Evolutionary conservation across 2,329 filamentous ascomycete genomes (phyloP).

Genomic region (Xylariaceae sp.): DNA sequence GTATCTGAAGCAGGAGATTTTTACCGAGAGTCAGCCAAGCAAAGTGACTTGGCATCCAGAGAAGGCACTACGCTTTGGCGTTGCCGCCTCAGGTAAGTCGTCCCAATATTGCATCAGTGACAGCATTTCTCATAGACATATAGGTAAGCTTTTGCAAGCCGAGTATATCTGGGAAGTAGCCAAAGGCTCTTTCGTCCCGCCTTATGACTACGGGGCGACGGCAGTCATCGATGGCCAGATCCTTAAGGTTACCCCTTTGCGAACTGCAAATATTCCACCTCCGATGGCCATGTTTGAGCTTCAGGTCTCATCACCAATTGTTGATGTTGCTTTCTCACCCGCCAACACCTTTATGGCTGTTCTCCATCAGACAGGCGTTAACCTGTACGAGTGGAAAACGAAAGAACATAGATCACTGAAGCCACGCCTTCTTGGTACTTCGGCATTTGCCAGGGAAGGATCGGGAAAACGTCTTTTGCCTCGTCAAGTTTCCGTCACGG

Average conservation of each 20-base stretch:
- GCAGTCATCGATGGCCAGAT: slow-evolving; percentile 78
- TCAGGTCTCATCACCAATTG: slow-evolving; percentile 53
- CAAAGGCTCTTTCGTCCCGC: slow-evolving; percentile 65
- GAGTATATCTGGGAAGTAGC: slow-evolving; percentile 67
- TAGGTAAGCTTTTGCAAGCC: slow-evolving; percentile 49
- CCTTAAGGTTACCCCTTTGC: slow-evolving; percentile 81
- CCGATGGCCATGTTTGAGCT: slow-evolving; percentile 86
- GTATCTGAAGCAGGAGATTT: slow-evolving; percentile 90
- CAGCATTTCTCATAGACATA: slow-evolving; percentile 20
- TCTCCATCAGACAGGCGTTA: slow-evolving; percentile 62
- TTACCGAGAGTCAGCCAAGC: slow-evolving; percentile 33
- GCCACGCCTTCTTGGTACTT: slow-evolving; percentile 38
- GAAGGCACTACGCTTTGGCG: slow-evolving; percentile 65
- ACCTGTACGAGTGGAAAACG: slow-evolving; percentile 66
- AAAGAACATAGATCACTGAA: slow-evolving; percentile 48
- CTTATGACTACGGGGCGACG: slow-evolving; percentile 73
- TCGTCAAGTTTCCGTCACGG: slow-evolving; percentile 28
- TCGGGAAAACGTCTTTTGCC: slow-evolving; percentile 23
- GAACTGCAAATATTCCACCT: slow-evolving; percentile 80
- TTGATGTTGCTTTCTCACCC: slow-evolving; percentile 72
- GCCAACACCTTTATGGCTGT: slow-evolving; percentile 65
- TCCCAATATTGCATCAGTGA: neutral
- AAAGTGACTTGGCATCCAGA: slow-evolving; percentile 78
- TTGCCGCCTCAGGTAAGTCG: slow-evolving; percentile 47
- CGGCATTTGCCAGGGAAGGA: slow-evolving; percentile 36